Evolutionary conservation across 768 basidiomycete species (phyloP), one percentile per base, ranked within the genome.

Genomic region (Hypsizygus marmoreus): DNA sequence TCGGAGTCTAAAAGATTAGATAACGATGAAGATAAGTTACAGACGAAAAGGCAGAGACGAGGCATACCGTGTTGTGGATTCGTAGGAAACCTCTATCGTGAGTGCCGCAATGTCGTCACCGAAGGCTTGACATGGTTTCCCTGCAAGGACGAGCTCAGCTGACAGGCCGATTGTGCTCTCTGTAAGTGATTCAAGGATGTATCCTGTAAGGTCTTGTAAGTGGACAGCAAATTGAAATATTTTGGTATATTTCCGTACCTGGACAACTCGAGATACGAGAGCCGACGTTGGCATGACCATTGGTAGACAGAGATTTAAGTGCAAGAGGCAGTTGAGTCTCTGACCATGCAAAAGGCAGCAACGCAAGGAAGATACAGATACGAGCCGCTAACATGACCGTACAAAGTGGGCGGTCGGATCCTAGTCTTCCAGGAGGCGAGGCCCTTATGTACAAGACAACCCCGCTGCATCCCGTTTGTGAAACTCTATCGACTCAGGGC

Each of bases 11-110:
- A n/a, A n/a, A n/a, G n/a, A n/a, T n/a, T n/a, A n/a, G n/a, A n/a
- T n/a, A n/a, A n/a, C n/a, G n/a, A n/a, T n/a, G n/a, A n/a, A n/a
- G n/a, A n/a, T n/a, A n/a, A n/a, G n/a, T n/a, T n/a, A n/a, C n/a
- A n/a, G n/a, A n/a, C n/a, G n/a, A n/a, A n/a, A n/a, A n/a, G n/a
- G n/a, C n/a, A n/a, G n/a, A n/a, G n/a, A n/a, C 6, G 13, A 16
- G 5, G 58, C 65, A 33, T 50, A 80, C 79, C 75, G 70, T 33
- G 76, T 70, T 42, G 63, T 63, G 14, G 75, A 77, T 61, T 88
- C 84, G 55, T 88, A 87, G 10, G 76, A 79, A 6, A 88, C 82
- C 56, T 83, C 66, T 14, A 90, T 68, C n/a, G 77, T 82, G 16
- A 89, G 73, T 47, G 80, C 63, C 0, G 61, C 35, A 24, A 86